Conservation (phyloP, 192 early-diverging fungal species). For the Coemansia sp. region DNA sequence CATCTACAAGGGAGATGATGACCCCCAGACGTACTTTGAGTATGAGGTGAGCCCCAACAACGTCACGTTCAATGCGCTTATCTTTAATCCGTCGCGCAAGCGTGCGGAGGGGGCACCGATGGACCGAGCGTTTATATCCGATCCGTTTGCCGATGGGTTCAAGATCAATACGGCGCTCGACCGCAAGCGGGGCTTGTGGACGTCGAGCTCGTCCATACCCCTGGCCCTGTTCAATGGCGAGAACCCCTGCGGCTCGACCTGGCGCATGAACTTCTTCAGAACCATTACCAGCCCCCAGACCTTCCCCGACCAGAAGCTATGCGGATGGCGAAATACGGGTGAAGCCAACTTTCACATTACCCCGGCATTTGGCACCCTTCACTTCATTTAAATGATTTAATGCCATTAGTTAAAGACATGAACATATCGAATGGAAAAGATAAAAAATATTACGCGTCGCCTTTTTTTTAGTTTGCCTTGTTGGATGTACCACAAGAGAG, state of each 20-base stretch:
- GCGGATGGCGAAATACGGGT: slow-evolving; percentile 42
- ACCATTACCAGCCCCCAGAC: slow-evolving; percentile 29
- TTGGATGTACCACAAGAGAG: too few species aligned
- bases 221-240: slow-evolving; percentile 47
- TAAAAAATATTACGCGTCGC: too few species aligned
- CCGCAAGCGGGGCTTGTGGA: slow-evolving; percentile 21
- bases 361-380: slow-evolving; percentile 24
- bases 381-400: not conserved
- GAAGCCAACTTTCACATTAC: slow-evolving; percentile 47
- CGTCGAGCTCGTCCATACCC: slow-evolving; percentile 20
- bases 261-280: slow-evolving; percentile 52
- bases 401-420: not conserved
- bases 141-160: slow-evolving; percentile 48
- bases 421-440: not conserved
- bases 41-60: slow-evolving; percentile 47
- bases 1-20: slow-evolving; percentile 36
- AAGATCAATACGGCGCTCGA: slow-evolving; percentile 24
- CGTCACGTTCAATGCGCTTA: slow-evolving; percentile 45
- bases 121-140: slow-evolving; percentile 31
- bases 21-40: slow-evolving; percentile 46
- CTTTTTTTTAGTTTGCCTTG: too few species aligned
- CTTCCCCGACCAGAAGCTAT: slow-evolving; percentile 44
- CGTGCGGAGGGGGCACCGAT: slow-evolving; percentile 32
- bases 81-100: slow-evolving; percentile 40
- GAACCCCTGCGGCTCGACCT: slow-evolving; percentile 23